Base-by-base conservation (phyloP, 164 flowering plant genomes). In the Umbilicus rupestris region DNA sequence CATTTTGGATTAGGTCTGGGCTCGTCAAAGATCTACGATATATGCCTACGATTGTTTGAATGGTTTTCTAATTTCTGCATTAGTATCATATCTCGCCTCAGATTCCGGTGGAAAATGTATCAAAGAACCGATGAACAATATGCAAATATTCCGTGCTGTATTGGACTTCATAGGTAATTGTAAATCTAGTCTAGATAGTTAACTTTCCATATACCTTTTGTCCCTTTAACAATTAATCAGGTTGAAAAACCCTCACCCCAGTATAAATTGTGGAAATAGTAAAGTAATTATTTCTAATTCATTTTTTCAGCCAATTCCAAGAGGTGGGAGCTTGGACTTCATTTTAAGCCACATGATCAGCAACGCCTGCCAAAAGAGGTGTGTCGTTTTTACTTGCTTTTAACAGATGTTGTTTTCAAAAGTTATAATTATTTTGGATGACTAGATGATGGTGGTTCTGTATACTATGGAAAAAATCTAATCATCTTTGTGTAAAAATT, bases 101-200 rank as follows among this genome's bases (percentile, higher is more conserved):
- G 80, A 79, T 58, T 77, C 78, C 50, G 78, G 81, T 20, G 78
- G 78, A 55, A 73, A 74, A 46, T 74, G 80, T 55, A 75, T 89
- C 52, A 88, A 79, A 70, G 72, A 70, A 63, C 79, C 89, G 19
- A 84, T 94, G 96, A 89, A 78, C 37, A 74, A 87, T 65, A 69
- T 87, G 79, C 89, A 87, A 73, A 89, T 91, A 55, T 78, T 91
- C 71, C 96, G 94, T 52, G 73, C 83, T 37, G 83, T 88, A 3
- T 39, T 89, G 75, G 79, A 82, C 69, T 91, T 88, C 76, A 84
- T 94, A 68, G 96, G 99, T 91, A 81, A 60, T 82, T 28, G 8
- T 33, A 11, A 28, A 35, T 42, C 30, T 58, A 24, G 44, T 24
- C 59, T 47, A n/a, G 39, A 42, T 33, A n/a, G 39, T n/a, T 17